phyloP scores from a whole-genome alignment of 768 basidiomycete species.

The Lyophyllum atratum region DNA sequence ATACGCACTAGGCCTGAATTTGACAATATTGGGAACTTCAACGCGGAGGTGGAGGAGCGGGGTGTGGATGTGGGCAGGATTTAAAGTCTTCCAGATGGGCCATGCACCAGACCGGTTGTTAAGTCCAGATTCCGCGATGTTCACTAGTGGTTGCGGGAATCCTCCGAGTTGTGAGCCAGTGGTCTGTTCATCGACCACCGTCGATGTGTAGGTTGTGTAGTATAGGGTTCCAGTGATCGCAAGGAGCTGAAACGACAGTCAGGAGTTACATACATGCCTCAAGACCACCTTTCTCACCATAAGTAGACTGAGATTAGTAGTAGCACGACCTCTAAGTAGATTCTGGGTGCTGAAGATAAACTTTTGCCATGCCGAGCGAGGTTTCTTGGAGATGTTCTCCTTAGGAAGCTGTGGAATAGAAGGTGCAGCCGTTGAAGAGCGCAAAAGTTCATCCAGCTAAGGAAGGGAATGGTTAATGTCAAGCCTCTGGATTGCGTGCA shows the following conservation, averaged over 20 bases:
- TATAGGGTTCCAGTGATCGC: slow-evolving; percentile 77
- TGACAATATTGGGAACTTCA: slow-evolving; percentile 77
- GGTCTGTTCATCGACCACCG: slow-evolving; percentile 27
- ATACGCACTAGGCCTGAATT: slow-evolving; percentile 51
- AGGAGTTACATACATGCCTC: slow-evolving; percentile 8
- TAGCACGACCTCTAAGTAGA: slow-evolving; percentile 64
- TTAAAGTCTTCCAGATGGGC: slow-evolving; percentile 77
- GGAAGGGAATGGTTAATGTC: slow-evolving; percentile 9
- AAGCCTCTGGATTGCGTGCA: background rate
- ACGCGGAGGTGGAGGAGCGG: slow-evolving; percentile 75
- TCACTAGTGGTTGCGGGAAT: slow-evolving; percentile 31
- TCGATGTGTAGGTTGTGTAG: slow-evolving; percentile 63
- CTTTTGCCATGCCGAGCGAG: slow-evolving; percentile 46
- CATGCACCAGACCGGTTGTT: slow-evolving; percentile 49
- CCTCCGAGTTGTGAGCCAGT: slow-evolving; percentile 32
- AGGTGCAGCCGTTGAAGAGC: slow-evolving; percentile 52
- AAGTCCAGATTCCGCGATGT: slow-evolving; percentile 20
- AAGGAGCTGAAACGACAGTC: slow-evolving; percentile 53
- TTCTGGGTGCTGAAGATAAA: slow-evolving; percentile 41
- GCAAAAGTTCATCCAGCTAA: slow-evolving; percentile 86
- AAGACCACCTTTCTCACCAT: slow-evolving; percentile 47
- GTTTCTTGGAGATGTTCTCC: slow-evolving; percentile 36
- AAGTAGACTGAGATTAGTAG: slow-evolving; percentile 79
- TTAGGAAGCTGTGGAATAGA: slow-evolving; percentile 29
- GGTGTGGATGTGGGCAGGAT: slow-evolving; percentile 63